Evolutionary conservation across 768 basidiomycete genomes (phyloP).

Genomic region (Phylloporus rhodoxanthus): DNA sequence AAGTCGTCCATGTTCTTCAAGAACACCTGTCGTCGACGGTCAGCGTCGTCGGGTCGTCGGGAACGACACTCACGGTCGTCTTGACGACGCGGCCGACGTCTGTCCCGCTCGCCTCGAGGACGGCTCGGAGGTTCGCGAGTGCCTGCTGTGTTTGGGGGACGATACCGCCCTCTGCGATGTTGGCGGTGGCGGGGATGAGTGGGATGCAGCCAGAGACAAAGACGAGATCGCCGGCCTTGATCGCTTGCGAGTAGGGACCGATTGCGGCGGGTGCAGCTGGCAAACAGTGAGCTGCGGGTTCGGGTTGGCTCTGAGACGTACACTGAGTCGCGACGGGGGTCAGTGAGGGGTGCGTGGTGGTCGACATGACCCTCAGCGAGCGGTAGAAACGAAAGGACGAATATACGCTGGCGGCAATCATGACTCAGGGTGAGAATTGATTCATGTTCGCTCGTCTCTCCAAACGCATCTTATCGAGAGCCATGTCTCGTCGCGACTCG

Average conservation of each 20-base stretch:
- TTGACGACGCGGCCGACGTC: conserved; percentile 80
- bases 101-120: conserved; percentile 79
- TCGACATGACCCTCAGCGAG: conserved; percentile 19
- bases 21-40: conserved; percentile 59
- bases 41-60: too few relatives aligned
- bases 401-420: neutral
- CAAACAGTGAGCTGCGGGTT: neutral
- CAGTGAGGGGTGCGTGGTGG: conserved; percentile 34
- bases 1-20: conserved; percentile 93
- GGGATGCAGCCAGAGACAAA: conserved; percentile 91
- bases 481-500: conserved; percentile 50
- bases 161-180: conserved; percentile 20
- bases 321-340: conserved; percentile 31
- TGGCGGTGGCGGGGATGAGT: conserved; percentile 67
- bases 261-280: conserved; percentile 73
- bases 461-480: neutral
- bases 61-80: conserved; percentile 64
- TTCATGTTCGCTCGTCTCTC: conserved; percentile 2
- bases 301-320: neutral
- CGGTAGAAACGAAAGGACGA: neutral
- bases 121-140: conserved; percentile 76
- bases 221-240: conserved; percentile 77
- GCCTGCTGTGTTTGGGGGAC: conserved; percentile 63
- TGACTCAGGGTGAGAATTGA: neutral
- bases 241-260: conserved; percentile 85